phyloP scores from a whole-genome alignment of 805 yeast genomes.

The Saccharomycopsis babjevae region DNA sequence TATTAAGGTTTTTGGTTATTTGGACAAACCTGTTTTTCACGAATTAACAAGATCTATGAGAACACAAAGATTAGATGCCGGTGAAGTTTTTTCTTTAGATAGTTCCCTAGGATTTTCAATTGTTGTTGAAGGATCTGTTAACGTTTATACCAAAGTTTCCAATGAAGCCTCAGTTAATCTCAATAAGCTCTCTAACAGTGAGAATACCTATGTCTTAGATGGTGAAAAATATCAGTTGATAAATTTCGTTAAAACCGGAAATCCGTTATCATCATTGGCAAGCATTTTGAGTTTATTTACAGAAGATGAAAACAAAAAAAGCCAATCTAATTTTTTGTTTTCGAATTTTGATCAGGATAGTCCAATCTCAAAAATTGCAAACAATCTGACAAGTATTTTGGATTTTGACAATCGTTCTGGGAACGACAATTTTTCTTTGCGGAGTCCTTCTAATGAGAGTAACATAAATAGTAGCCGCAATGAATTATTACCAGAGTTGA shows the following conservation, averaged over 20 bases:
- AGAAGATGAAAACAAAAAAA: conserved; percentile 22
- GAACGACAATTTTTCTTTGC: neutral
- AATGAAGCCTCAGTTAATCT: neutral
- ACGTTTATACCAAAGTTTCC: conserved; percentile 53
- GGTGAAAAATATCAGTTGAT: conserved; percentile 60
- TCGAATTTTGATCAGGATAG: neutral
- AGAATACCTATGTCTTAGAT: conserved; percentile 39
- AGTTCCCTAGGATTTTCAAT: conserved; percentile 79
- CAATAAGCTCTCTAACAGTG: conserved; percentile 1
- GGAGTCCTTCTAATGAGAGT: neutral
- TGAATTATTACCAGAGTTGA: conserved; percentile 30
- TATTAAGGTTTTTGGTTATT: conserved; percentile 85
- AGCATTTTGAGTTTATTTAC: conserved; percentile 71
- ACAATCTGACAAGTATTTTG: neutral
- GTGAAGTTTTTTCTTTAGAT: conserved; percentile 66
- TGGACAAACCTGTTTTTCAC: conserved; percentile 83
- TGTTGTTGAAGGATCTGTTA: conserved; percentile 85
- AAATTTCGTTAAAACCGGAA: conserved; percentile 72
- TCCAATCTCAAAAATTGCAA: neutral
- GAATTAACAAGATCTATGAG: conserved; percentile 88
- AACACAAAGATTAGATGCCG: conserved; percentile 69
- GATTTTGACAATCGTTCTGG: neutral
- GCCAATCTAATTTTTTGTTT: conserved; percentile 1
- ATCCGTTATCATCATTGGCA: conserved; percentile 76
- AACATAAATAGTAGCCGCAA: neutral